Base-by-base conservation (phyloP, 331 rosid species). In the Spiraea crenata region DNA sequence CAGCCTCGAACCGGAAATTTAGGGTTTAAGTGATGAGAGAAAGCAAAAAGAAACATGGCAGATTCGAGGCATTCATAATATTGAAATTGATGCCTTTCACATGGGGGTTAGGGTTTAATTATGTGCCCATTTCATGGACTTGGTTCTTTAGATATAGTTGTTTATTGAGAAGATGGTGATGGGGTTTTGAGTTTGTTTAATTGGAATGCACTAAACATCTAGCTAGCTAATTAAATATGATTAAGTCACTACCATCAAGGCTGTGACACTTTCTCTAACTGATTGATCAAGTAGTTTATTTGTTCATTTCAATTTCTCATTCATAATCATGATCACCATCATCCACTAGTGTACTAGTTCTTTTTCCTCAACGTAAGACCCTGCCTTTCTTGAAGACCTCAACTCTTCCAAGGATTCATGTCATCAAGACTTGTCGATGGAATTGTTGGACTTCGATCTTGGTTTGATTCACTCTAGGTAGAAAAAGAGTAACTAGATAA, bases 1-100 rank as follows among this genome's bases (percentile, higher is more conserved):
- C 65, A 60, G 45, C 64, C 35, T 56, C 47, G 69, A 46, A 56
- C 73, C 77, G 67, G 69, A 71, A 76, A 68, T 68, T 57, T 50
- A 77, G 82, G 82, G 74, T 57, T 31, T 19, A 49, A 25, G 41
- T 61, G 56, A 70, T 25, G 35, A 38, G 55, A 25, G 57, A 67
- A 41, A 3, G 72, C 67, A 37, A 34, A 57, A 20, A 39, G 48
- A 59, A 54, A 61, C 74, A 17, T 50, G 39, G 20, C 72, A 79
- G 80, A 75, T 80, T 80, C 76, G 64, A 68, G 75, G 76, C 75
- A 68, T 73, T 17, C 47, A 57, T 25, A 25, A 25, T 25, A 25
- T 25, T 25, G 31, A 25, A 25, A 25, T 70, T 64, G 79, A 67
- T 77, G 82, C 77, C 79, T 57, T 81, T 77, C 85, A 81, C 82